Conservation (phyloP, 2,329 filamentous ascomycete species). For the Diatrype stigma region DNA sequence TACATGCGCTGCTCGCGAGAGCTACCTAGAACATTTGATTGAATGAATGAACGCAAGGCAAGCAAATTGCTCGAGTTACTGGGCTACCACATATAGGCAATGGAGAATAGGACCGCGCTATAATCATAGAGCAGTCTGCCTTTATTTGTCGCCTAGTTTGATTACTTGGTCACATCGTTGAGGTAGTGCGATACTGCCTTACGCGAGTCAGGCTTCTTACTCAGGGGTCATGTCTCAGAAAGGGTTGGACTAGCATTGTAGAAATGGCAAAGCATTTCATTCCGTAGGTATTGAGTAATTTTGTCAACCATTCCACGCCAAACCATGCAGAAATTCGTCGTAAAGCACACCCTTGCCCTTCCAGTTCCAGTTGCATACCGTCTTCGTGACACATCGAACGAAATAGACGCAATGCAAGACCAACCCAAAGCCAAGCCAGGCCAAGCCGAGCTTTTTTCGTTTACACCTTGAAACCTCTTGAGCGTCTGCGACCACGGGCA, state of each 20-base stretch:
- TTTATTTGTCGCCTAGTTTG: background rate
- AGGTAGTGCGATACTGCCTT: background rate
- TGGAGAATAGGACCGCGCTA: too few species aligned
- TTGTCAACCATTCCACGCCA: constrained; percentile 44
- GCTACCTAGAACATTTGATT: too few species aligned
- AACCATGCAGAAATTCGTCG: constrained; percentile 34
- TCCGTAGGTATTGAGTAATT: constrained; percentile 31
- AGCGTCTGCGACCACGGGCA: constrained; percentile 97
- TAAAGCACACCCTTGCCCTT: constrained; percentile 25
- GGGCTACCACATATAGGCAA: too few species aligned
- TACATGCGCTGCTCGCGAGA: background rate
- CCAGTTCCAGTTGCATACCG: constrained; percentile 15
- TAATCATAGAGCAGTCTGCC: too few species aligned
- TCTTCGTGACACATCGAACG: constrained; percentile 26
- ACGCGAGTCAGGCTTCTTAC: background rate
- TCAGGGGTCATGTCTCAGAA: background rate
- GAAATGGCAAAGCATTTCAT: constrained; percentile 27
- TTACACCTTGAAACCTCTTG: constrained; percentile 99
- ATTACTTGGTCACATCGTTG: background rate
- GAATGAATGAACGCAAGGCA: too few species aligned
- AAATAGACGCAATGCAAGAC: constrained; percentile 27
- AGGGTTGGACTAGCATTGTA: constrained; percentile 9
- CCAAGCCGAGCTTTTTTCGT: constrained; percentile 29
- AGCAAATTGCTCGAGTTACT: too few species aligned
- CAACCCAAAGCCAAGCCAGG: constrained; percentile 16